Evolutionary conservation across 345 rosid genomes (phyloP).

Genomic region (Tarenaya hassleriana): DNA sequence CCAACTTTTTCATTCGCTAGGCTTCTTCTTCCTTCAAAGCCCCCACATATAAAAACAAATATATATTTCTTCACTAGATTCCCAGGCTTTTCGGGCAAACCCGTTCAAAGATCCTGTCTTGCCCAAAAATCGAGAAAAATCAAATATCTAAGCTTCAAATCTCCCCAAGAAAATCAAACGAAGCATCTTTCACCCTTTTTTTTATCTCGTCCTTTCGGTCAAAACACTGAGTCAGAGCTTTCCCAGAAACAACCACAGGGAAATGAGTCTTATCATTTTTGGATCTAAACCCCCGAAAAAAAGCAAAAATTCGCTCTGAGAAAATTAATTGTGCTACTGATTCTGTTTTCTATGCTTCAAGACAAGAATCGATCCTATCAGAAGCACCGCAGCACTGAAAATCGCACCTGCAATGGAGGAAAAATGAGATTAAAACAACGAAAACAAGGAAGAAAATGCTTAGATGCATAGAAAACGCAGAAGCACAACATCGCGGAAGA

Average conservation of each 20-base stretch:
- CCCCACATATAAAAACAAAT: conserved; percentile 10
- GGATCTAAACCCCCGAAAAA: conserved; percentile 29
- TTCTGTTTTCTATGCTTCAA: conserved; percentile 24
- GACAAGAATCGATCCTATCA: conserved; percentile 25
- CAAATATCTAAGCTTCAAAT: conserved; percentile 15
- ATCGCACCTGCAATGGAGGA: conserved; percentile 25
- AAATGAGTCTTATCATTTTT: conserved; percentile 16
- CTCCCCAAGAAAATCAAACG: conserved; percentile 11
- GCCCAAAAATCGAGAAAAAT: conserved; percentile 22
- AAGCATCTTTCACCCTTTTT: conserved; percentile 22
- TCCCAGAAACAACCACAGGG: conserved; percentile 25
- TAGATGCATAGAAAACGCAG: too few relatives aligned
- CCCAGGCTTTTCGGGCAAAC: too few relatives aligned
- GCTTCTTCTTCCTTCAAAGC: neutral
- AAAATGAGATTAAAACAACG: neutral
- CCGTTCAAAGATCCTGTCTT: conserved; percentile 31
- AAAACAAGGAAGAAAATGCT: too few relatives aligned
- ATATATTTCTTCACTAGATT: conserved; percentile 17
- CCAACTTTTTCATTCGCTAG: too few relatives aligned
- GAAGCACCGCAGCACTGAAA: conserved; percentile 25
- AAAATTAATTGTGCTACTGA: conserved; percentile 2
- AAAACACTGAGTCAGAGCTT: conserved; percentile 32
- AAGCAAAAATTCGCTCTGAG: neutral
- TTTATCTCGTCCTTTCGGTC: too few relatives aligned
- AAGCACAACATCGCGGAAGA: neutral